phyloP scores from a whole-genome alignment of 108 stramenopile genomes.

The Fragilaria radians region DNA sequence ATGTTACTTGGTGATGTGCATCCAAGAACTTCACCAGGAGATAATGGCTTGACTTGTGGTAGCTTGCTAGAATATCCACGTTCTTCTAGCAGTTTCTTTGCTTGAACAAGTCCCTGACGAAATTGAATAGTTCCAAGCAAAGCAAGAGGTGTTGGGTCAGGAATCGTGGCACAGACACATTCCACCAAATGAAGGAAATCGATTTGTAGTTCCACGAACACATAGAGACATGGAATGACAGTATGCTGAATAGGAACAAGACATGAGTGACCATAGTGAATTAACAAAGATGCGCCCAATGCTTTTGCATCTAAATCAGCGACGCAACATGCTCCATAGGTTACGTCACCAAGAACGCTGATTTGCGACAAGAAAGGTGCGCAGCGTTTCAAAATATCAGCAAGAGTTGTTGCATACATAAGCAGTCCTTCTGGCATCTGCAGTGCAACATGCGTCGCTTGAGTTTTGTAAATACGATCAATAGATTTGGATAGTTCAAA shows the following conservation, averaged over 20 bases:
- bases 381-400: slow-evolving; percentile 89
- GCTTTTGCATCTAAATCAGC: slow-evolving; percentile 92
- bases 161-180: slow-evolving; percentile 53
- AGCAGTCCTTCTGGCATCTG: slow-evolving; percentile 98
- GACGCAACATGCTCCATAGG: slow-evolving; percentile 99
- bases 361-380: slow-evolving; percentile 29
- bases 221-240: slow-evolving; percentile 85
- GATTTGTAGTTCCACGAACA: slow-evolving; percentile 96
- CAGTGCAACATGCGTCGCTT: slow-evolving; percentile 74
- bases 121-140: slow-evolving; percentile 85
- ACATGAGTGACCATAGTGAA: slow-evolving; percentile 98
- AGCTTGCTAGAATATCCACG: slow-evolving; percentile 23
- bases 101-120: slow-evolving; percentile 81
- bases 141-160: slow-evolving; percentile 16
- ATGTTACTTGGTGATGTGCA: slow-evolving; percentile 85
- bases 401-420: slow-evolving; percentile 90
- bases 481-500: slow-evolving; percentile 91
- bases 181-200: slow-evolving; percentile 88
- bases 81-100: slow-evolving; percentile 30
- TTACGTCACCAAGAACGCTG: slow-evolving; percentile 93
- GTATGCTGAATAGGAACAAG: slow-evolving; percentile 91
- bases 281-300: slow-evolving; percentile 82
- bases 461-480: slow-evolving; percentile 52
- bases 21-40: slow-evolving; percentile 93
- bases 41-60: slow-evolving; percentile 89